These are phyloP conservation scores for Nelumbo lutea DNA, from an alignment of 164 flowering plant genomes.

Conservation along the genomic window DNA sequence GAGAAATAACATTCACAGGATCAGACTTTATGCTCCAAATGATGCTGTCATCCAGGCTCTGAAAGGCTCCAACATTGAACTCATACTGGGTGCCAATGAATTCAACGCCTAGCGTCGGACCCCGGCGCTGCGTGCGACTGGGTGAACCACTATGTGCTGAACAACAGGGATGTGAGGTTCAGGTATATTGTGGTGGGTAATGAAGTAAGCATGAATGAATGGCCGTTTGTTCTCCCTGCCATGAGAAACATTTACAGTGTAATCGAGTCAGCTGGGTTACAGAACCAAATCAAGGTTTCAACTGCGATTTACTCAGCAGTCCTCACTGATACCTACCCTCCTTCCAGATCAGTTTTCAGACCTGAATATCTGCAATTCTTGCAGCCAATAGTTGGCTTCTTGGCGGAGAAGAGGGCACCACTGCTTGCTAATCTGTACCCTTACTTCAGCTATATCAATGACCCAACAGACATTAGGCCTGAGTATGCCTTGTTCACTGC, in stretches of 20 bases:
- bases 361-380: neutral
- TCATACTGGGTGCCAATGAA: neutral
- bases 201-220: neutral
- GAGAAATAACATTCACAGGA: neutral
- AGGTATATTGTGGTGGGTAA: slow-evolving; percentile 2
- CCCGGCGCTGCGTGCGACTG: neutral
- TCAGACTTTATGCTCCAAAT: neutral
- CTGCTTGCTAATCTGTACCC: slow-evolving; percentile 12
- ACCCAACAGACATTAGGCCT: slow-evolving; percentile 1
- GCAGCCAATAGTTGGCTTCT: neutral
- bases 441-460: neutral
- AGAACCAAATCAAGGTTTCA: neutral
- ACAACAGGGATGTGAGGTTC: neutral
- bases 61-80: neutral
- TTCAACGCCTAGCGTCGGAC: neutral
- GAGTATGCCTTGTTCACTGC: slow-evolving; percentile 5
- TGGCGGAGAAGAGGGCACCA: neutral
- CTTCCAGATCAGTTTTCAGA: neutral
- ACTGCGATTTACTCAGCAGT: neutral
- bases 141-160: neutral
- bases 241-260: slow-evolving; percentile 1
- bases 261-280: neutral
- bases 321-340: slow-evolving; percentile 7
- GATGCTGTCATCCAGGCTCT: neutral
- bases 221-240: slow-evolving; percentile 1